Evolutionary conservation across 2,329 filamentous ascomycete genomes (phyloP), one percentile per base, ranked within the genome.

Genomic region (Diaporthe humulicola): DNA sequence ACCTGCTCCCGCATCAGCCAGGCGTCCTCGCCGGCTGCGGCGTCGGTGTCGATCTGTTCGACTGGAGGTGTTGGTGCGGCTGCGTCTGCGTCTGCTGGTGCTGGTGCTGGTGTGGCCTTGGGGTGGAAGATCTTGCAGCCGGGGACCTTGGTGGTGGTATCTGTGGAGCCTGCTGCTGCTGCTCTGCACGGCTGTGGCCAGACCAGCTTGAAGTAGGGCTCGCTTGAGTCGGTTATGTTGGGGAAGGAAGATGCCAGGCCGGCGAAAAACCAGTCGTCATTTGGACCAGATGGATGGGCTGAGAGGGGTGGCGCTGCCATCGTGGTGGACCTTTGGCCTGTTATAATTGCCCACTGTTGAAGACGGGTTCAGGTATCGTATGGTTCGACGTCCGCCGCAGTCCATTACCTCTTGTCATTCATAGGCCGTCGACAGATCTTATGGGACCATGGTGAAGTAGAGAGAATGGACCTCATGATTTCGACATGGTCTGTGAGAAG

Each of bases 131-230:
- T 60, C 42, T 56, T 75, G 48, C 74, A 75, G 36, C 66, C 74
- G 5, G 74, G 74, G n/a, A 28, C 60, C 9, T 25, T 12, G 30
- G 45, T 22, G 33, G 57, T n/a, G n/a, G 42, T 3, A 28, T 36
- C 48, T 9, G 33, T 7, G 7, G 61, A 7, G n/a, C 25, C 8
- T 38, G 58, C 36, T 15, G 58, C 36, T 15, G 15, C 7, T 60
- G 40, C 14, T 7, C n/a, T 36, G 54, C 70, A 70, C 9, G 74
- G 70, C 56, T 75, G 74, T 7, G 74, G 45, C 74, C 70, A 75
- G 61, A 58, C 40, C 17, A 75, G 74, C n/a, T 75, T 75, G 74
- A 74, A 75, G 50, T 74, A 74, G 38, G 58, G 72, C 66, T 74
- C 60, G 72, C 58, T 71, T 15, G 71, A 73, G 71, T 74, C 52